phyloP scores from a whole-genome alignment of 768 basidiomycete species.

The Cystofilobasidium capitatum region DNA sequence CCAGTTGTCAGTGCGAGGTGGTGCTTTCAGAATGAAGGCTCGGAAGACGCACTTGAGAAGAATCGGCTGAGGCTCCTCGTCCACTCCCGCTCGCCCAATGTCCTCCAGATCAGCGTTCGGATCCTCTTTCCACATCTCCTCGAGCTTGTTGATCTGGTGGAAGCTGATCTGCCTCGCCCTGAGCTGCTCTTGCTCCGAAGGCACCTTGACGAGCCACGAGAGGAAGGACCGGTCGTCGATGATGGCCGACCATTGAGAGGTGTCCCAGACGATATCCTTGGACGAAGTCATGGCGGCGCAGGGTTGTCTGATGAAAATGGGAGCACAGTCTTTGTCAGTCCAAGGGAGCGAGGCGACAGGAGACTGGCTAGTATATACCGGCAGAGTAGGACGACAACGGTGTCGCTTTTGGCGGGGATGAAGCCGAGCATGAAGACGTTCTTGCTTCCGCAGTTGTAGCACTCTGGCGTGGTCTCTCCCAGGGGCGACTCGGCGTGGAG shows the following conservation, averaged over 20 bases:
- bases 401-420: conserved; percentile 97
- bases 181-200: conserved; percentile 89
- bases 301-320: conserved; percentile 61
- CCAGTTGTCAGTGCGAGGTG: background rate
- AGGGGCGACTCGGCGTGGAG: conserved; percentile 89
- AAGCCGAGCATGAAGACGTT: conserved; percentile 99
- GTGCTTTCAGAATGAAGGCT: background rate
- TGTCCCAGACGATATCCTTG: conserved; percentile 98
- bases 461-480: conserved; percentile 96
- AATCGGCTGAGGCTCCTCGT: conserved; percentile 93
- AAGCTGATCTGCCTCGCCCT: conserved; percentile 95
- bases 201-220: conserved; percentile 98
- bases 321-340: background rate
- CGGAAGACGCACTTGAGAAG: conserved; percentile 47
- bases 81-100: conserved; percentile 91
- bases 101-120: conserved; percentile 89
- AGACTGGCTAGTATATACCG: conserved; percentile 52
- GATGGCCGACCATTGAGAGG: conserved; percentile 91
- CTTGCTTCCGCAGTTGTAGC: conserved; percentile 98
- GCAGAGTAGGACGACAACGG: conserved; percentile 92
- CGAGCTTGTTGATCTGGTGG: conserved; percentile 89
- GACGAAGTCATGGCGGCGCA: conserved; percentile 80
- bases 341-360: background rate
- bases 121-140: conserved; percentile 96
- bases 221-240: conserved; percentile 98